Percentiles rank a stretch among this genome's conserved stretches.
phyloP scores from a whole-genome alignment of 2,329 filamentous ascomycete genomes.

The Ceratocystis destructans region DNA sequence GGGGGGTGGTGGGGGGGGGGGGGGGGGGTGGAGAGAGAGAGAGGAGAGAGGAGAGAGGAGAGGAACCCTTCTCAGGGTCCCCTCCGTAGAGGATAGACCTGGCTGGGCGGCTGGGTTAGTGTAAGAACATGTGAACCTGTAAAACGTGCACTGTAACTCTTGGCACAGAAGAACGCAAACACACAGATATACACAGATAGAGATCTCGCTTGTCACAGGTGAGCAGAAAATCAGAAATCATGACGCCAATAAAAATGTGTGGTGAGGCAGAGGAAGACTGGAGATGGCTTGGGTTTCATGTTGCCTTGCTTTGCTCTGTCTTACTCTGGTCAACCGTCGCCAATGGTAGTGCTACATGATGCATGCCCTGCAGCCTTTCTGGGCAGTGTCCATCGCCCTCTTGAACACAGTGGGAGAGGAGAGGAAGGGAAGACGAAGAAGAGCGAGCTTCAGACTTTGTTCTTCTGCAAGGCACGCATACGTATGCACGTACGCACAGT shows the following conservation, averaged over 20 bases:
- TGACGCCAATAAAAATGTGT: not conserved
- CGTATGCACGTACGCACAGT: too few relatives aligned
- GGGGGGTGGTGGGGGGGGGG: too few relatives aligned
- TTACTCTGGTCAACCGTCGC: too few relatives aligned
- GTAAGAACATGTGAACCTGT: not conserved
- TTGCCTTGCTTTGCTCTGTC: not conserved
- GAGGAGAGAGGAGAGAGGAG: not conserved
- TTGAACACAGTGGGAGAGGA: too few relatives aligned
- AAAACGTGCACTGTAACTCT: not conserved
- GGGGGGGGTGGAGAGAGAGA: not conserved
- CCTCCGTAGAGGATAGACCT: not conserved
- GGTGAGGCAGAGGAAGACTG: not conserved
- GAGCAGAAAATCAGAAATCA: not conserved
- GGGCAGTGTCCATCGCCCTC: too few relatives aligned
- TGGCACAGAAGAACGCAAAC: not conserved
- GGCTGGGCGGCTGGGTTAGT: not conserved
- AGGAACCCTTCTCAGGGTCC: too few relatives aligned
- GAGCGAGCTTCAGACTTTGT: too few relatives aligned
- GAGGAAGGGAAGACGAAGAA: too few relatives aligned
- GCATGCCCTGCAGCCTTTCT: too few relatives aligned
- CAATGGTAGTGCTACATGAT: too few relatives aligned
- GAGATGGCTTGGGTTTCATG: not conserved
- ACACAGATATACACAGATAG: not conserved
- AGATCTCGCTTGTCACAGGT: not conserved
- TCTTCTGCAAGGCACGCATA: too few relatives aligned